phyloP scores from a whole-genome alignment of 2,329 filamentous ascomycete genomes.

The Hirsutella thompsonii region DNA sequence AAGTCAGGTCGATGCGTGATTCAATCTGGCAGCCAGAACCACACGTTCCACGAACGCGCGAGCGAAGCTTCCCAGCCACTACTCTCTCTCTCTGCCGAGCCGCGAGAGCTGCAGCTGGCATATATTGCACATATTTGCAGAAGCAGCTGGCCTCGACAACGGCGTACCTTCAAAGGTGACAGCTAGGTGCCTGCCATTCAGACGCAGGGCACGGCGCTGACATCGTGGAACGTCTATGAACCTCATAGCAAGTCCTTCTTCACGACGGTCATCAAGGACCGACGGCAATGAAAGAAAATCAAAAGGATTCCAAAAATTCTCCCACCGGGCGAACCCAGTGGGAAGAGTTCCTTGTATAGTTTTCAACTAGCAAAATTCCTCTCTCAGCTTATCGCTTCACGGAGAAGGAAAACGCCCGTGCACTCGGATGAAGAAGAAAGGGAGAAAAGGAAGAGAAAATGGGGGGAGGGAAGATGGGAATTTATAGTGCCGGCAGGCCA shows the following conservation, averaged over 20 bases:
- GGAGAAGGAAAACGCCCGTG: conserved; percentile 51
- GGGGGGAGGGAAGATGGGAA: conserved; percentile 6
- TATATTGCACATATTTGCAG: too few species aligned
- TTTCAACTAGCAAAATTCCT: conserved; percentile 85
- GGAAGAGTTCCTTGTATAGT: conserved; percentile 63
- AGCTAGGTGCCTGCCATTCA: too few species aligned
- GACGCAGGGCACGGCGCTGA: too few species aligned
- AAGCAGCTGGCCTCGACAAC: too few species aligned
- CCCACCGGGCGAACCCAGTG: conserved; percentile 51
- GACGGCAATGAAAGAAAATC: conserved; percentile 27
- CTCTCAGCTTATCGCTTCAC: conserved; percentile 58
- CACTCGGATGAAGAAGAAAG: conserved; percentile 44
- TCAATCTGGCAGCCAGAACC: too few species aligned
- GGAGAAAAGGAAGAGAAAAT: conserved; percentile 22
- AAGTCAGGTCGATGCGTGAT: too few species aligned
- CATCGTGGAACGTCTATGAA: too few species aligned
- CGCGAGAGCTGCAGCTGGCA: too few species aligned
- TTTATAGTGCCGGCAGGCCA: conserved; percentile 18
- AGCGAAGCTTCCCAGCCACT: too few species aligned
- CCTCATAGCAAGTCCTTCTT: conserved; percentile 22
- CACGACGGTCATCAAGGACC: conserved; percentile 19
- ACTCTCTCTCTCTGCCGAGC: too few species aligned
- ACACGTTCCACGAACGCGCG: too few species aligned
- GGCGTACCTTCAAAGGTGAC: too few species aligned
- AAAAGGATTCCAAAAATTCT: conserved; percentile 62